phyloP scores from a whole-genome alignment of 202 grass and related monocot genomes.

The Tripidium arundinaceum region DNA sequence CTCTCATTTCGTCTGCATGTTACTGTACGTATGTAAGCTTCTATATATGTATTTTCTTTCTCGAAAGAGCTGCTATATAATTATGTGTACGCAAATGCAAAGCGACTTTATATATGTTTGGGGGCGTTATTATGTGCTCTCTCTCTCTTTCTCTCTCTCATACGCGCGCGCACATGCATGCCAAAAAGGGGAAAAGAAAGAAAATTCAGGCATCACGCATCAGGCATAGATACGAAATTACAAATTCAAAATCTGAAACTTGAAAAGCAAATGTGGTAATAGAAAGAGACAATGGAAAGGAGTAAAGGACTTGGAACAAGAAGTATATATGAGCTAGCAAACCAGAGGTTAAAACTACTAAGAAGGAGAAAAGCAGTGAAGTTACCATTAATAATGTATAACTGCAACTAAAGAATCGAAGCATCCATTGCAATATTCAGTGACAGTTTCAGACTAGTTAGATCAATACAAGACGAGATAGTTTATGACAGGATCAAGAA shows the following conservation, averaged over 20 bases:
- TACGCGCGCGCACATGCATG: not conserved
- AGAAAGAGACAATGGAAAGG: not conserved
- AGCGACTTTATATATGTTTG: not conserved
- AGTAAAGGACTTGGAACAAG: not conserved
- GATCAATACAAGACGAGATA: not conserved
- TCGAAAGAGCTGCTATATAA: not conserved
- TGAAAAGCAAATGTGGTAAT: not conserved
- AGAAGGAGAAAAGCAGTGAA: not conserved
- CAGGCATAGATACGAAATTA: not conserved
- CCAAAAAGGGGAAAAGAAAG: not conserved
- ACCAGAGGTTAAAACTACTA: not conserved
- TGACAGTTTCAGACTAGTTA: not conserved
- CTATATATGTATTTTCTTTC: not conserved
- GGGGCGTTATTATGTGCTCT: not conserved
- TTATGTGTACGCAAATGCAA: not conserved
- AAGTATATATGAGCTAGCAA: not conserved
- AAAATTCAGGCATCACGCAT: not conserved
- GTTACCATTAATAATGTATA: not conserved
- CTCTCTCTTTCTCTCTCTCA: not conserved
- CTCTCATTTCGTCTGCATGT: slow-evolving; percentile 15
- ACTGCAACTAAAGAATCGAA: not conserved
- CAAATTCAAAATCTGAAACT: too few species aligned
- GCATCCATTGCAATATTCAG: not conserved
- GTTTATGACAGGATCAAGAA: not conserved
- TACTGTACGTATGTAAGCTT: not conserved